Percentiles rank a stretch among this genome's conserved stretches.
Evolutionary conservation across 306 rosid species (phyloP).

Genomic region (Luffa acutangula): DNA sequence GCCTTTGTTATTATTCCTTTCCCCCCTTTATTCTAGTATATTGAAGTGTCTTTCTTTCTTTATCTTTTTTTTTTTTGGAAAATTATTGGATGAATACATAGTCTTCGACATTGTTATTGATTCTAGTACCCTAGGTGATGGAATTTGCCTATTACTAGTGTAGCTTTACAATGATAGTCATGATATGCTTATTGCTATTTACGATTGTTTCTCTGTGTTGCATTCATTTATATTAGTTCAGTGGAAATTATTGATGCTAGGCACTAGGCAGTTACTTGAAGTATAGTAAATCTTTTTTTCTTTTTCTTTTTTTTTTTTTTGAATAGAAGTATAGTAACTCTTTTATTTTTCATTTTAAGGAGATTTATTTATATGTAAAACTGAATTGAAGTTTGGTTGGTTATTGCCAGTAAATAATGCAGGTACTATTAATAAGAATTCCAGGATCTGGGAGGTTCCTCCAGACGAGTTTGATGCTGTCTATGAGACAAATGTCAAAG

Average conservation of each 20-base stretch:
- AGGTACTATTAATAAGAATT: conserved; percentile 69
- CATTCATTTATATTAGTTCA: background rate
- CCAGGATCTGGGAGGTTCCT: conserved; percentile 82
- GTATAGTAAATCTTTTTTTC: background rate
- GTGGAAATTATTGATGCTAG: background rate
- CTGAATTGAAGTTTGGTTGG: conserved; percentile 7
- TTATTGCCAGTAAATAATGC: conserved; percentile 59
- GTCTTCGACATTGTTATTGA: background rate
- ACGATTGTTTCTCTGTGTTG: background rate
- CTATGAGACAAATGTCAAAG: conserved; percentile 70
- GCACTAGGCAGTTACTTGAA: background rate
- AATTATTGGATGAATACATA: background rate
- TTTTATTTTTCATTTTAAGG: background rate
- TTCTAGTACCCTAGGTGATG: background rate
- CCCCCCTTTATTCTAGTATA: background rate
- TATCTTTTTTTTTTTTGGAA: background rate
- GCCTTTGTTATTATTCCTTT: background rate
- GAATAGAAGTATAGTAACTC: background rate
- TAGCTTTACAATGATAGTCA: background rate
- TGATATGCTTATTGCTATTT: background rate
- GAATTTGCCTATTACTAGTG: background rate
- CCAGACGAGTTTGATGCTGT: conserved; percentile 62
- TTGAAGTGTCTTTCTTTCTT: background rate
- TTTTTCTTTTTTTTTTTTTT: too few species aligned
- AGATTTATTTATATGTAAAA: background rate